phyloP scores from a whole-genome alignment of 495 filamentous ascomycete species.

The Aspergillus biplanus region DNA sequence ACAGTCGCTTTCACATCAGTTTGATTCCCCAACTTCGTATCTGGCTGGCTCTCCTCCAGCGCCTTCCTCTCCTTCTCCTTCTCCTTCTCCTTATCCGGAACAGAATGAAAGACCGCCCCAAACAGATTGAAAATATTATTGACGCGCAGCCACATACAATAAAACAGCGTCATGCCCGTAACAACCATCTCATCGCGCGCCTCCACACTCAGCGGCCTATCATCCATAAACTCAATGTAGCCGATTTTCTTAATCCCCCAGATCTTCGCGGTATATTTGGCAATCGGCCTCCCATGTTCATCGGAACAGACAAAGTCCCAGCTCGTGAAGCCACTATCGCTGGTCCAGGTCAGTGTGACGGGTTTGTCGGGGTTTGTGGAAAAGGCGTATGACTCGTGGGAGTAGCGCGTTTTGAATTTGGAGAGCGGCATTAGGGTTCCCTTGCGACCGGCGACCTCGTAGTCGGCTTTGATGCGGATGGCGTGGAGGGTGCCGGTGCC shows the following conservation, averaged over 20 bases:
- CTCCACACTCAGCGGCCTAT: slow-evolving; percentile 18
- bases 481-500: slow-evolving; percentile 30
- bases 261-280: slow-evolving; percentile 29
- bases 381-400: slow-evolving; percentile 32
- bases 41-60: too few species aligned
- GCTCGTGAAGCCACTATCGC: slow-evolving; percentile 30
- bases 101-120: slow-evolving; percentile 27
- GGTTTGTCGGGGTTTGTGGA: slow-evolving; percentile 23
- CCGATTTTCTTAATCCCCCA: slow-evolving; percentile 36
- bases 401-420: slow-evolving; percentile 36
- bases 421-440: slow-evolving; percentile 32
- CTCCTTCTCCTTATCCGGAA: too few species aligned
- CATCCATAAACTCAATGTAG: slow-evolving; percentile 36
- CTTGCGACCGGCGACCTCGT: slow-evolving; percentile 28
- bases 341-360: slow-evolving; percentile 37
- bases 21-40: too few species aligned
- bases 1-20: too few species aligned
- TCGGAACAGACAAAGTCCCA: slow-evolving; percentile 44
- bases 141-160: slow-evolving; percentile 31
- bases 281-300: slow-evolving; percentile 34
- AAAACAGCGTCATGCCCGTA: slow-evolving; percentile 34
- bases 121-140: slow-evolving; percentile 32
- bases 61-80: too few species aligned
- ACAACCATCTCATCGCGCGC: slow-evolving; percentile 41
- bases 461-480: slow-evolving; percentile 36